A percentile compares a stretch with the other conserved stretches of the same genome.
Conservation (phyloP, 805 yeast species). For the Candida tammaniensis region DNA sequence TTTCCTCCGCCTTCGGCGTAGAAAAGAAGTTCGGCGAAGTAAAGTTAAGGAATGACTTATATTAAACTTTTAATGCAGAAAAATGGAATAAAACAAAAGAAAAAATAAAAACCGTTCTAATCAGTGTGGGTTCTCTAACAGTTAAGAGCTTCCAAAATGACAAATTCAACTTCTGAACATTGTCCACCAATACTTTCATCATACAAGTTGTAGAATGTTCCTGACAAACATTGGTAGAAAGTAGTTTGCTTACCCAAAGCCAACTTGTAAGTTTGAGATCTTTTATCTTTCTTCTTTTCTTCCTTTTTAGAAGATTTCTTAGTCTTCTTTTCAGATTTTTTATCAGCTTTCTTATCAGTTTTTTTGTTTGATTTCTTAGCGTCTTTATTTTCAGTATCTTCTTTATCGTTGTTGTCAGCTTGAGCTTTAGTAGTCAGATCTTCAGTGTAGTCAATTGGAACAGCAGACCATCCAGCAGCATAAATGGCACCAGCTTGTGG, state of each 20-base stretch:
- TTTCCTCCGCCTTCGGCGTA: too few relatives aligned
- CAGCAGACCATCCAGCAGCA: constrained; percentile 61
- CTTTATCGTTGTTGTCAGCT: constrained; percentile 9
- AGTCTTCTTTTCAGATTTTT: constrained; percentile 6
- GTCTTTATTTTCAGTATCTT: not conserved
- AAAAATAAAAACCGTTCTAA: constrained; percentile 2
- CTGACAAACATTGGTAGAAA: constrained; percentile 75
- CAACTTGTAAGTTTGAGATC: constrained; percentile 31
- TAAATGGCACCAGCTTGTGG: constrained; percentile 76
- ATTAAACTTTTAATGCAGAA: too few relatives aligned
- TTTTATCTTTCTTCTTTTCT: constrained; percentile 16
- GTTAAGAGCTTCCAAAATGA: constrained; percentile 7
- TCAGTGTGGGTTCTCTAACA: constrained; percentile 4
- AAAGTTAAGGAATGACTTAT: constrained; percentile 2
- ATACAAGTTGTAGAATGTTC: constrained; percentile 76
- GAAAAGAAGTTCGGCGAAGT: too few relatives aligned
- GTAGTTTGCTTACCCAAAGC: constrained; percentile 60
- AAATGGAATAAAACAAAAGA: constrained; percentile 6
- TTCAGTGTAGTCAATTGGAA: constrained; percentile 14
- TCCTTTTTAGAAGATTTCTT: constrained; percentile 4
- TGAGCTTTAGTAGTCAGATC: constrained; percentile 9
- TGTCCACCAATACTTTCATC: constrained; percentile 39
- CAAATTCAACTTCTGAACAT: constrained; percentile 46
- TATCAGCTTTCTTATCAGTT: too few relatives aligned
- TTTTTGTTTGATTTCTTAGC: constrained; percentile 2